A percentile compares a stretch with the other conserved stretches of the same genome.
Evolutionary conservation across 1,284 basidiomycete species (phyloP).

Genomic region (Rhodofomes roseus): DNA sequence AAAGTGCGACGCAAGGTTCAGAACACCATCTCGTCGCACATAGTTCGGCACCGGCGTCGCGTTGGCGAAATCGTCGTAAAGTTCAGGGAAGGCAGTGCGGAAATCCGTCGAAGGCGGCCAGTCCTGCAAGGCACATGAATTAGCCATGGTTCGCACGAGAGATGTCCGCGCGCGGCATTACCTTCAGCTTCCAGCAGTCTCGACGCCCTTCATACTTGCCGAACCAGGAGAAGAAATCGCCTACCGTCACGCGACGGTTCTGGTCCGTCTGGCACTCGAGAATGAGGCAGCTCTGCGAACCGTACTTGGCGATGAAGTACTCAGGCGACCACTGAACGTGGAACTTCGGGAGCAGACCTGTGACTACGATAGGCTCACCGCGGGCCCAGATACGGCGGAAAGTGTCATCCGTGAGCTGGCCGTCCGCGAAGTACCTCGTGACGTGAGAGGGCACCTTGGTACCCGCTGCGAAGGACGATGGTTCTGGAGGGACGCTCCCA

Average conservation of each 20-base stretch:
- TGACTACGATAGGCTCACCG: constrained; percentile 78
- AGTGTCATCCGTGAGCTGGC: constrained; percentile 51
- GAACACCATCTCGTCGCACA: constrained; percentile 82
- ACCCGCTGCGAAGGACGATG: constrained; percentile 17
- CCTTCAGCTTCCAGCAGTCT: constrained; percentile 83
- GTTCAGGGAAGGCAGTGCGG: constrained; percentile 75
- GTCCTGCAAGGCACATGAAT: constrained; percentile 49
- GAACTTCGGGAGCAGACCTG: constrained; percentile 58
- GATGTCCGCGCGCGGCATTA: constrained; percentile 23
- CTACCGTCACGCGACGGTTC: constrained; percentile 61
- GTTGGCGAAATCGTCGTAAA: constrained; percentile 85
- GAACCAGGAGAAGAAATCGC: constrained; percentile 79
- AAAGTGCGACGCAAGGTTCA: constrained; percentile 88
- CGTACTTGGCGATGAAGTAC: constrained; percentile 73
- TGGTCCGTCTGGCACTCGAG: constrained; percentile 76
- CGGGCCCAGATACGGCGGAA: constrained; percentile 72
- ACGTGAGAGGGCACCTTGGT: constrained; percentile 38
- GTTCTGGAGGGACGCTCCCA: constrained; percentile 16
- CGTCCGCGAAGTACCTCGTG: constrained; percentile 43
- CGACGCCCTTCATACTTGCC: constrained; percentile 57
- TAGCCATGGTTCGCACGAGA: background rate
- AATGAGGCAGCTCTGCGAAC: constrained; percentile 64
- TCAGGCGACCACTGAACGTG: constrained; percentile 77
- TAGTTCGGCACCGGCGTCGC: constrained; percentile 87
- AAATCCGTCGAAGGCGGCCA: constrained; percentile 91